These are phyloP conservation scores for Protomyces gravidus DNA, from an alignment of 1,139 yeast species.

Conservation along the genomic window DNA sequence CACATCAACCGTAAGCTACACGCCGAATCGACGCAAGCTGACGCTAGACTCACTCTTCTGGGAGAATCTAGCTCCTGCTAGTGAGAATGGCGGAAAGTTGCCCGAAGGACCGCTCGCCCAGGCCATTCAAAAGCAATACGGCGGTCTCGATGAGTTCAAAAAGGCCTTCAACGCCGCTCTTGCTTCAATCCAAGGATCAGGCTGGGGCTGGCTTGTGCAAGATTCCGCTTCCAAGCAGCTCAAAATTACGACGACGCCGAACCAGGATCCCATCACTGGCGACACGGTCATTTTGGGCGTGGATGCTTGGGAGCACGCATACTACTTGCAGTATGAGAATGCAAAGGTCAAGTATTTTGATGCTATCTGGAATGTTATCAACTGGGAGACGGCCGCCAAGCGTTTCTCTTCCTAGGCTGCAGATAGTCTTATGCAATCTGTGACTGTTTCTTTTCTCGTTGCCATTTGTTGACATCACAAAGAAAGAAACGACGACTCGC, in stretches of 20 bases:
- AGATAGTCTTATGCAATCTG: not conserved
- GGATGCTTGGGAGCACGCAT: conserved; percentile 99
- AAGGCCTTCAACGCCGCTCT: conserved; percentile 63
- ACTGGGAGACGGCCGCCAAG: conserved; percentile 91
- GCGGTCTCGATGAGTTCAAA: conserved; percentile 71
- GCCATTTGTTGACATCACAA: not conserved
- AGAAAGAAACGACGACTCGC: not conserved
- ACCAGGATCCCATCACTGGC: conserved; percentile 85
- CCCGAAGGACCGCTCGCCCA: conserved; percentile 60
- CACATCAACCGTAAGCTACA: conserved; percentile 62
- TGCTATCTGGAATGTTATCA: conserved; percentile 94
- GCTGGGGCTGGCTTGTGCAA: conserved; percentile 95
- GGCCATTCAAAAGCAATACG: conserved; percentile 64
- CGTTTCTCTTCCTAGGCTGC: conserved; percentile 46
- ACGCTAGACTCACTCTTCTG: conserved; percentile 56
- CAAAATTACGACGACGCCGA: conserved; percentile 74
- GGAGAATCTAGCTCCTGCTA: conserved; percentile 82
- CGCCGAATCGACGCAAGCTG: not conserved
- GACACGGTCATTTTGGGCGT: conserved; percentile 78
- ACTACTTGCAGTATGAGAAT: conserved; percentile 92
- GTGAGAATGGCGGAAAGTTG: conserved; percentile 79
- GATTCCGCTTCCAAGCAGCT: conserved; percentile 75
- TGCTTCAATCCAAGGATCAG: conserved; percentile 95
- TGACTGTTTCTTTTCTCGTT: not conserved
- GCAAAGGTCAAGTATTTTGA: conserved; percentile 92